A percentile compares a stretch with the other conserved stretches of the same genome.
phyloP scores from a whole-genome alignment of 2,329 filamentous ascomycete species.

The Fusarium floridanum region DNA sequence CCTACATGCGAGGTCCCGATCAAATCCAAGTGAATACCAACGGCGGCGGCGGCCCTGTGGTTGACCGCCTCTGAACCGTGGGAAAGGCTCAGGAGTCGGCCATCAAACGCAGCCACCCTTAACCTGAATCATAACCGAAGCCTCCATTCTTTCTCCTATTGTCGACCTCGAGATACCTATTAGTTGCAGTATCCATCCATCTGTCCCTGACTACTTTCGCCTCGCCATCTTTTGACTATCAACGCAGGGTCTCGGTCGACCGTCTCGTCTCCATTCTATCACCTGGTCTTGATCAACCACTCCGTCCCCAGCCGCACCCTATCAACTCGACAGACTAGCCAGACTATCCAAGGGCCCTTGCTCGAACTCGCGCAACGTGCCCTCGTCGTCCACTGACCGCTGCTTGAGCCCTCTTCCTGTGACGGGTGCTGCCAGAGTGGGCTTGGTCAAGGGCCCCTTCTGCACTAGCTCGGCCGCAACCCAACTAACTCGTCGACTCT shows the following conservation, averaged over 20 bases:
- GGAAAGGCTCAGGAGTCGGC: slow-evolving; percentile 12
- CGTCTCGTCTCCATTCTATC: slow-evolving; percentile 35
- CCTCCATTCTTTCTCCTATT: not conserved
- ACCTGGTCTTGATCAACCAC: slow-evolving; percentile 40
- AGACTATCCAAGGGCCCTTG: slow-evolving; percentile 29
- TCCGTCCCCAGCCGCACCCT: slow-evolving; percentile 25
- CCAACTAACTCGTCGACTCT: slow-evolving; percentile 11
- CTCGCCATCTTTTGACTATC: not conserved
- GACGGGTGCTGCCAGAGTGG: slow-evolving; percentile 44
- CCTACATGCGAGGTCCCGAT: slow-evolving; percentile 38
- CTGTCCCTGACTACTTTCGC: slow-evolving; percentile 9
- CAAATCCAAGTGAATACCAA: slow-evolving; percentile 36
- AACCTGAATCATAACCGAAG: slow-evolving; percentile 6
- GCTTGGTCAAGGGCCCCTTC: slow-evolving; percentile 40
- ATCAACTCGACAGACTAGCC: slow-evolving; percentile 18
- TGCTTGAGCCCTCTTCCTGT: slow-evolving; percentile 43
- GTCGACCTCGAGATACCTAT: slow-evolving; percentile 11
- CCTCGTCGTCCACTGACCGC: slow-evolving; percentile 45
- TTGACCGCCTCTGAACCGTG: slow-evolving; percentile 35
- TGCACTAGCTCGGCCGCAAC: slow-evolving; percentile 38
- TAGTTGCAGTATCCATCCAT: not conserved
- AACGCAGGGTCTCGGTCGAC: slow-evolving; percentile 35
- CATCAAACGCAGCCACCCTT: slow-evolving; percentile 8
- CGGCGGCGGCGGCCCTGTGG: slow-evolving; percentile 31
- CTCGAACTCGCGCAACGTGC: slow-evolving; percentile 33